A percentile compares a stretch with the other conserved stretches of the same genome.
Conservation (phyloP, 1,284 basidiomycete genomes). For the Boletus semigastroideus region DNA sequence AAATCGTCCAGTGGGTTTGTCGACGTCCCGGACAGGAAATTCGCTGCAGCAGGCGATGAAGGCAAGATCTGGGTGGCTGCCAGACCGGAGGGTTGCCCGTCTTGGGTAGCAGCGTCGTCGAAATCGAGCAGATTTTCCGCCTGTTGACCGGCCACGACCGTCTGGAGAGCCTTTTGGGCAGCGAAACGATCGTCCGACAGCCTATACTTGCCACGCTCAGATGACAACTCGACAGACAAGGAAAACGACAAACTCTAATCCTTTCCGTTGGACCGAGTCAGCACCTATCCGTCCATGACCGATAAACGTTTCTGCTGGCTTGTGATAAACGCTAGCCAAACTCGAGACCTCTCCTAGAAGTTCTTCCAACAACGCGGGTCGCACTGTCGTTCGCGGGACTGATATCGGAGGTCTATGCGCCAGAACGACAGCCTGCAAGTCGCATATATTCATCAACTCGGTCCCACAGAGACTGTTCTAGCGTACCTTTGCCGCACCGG, state of each 20-base stretch:
- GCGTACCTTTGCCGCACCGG: slow-evolving; percentile 86
- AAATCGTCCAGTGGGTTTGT: slow-evolving; percentile 89
- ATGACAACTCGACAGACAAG: slow-evolving; percentile 2
- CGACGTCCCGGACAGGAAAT: slow-evolving; percentile 67
- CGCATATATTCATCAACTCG: slow-evolving; percentile 4
- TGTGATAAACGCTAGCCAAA: slow-evolving; percentile 93
- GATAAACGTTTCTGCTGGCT: slow-evolving; percentile 90
- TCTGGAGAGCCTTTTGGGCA: slow-evolving; percentile 83
- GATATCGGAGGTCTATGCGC: slow-evolving; percentile 92
- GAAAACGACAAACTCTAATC: slow-evolving; percentile 63
- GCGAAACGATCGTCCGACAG: slow-evolving; percentile 63
- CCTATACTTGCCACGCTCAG: slow-evolving; percentile 30
- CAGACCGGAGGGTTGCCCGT: slow-evolving; percentile 63
- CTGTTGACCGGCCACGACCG: slow-evolving; percentile 86
- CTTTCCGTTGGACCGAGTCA: slow-evolving; percentile 75
- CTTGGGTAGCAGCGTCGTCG: slow-evolving; percentile 66
- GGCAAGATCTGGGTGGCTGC: slow-evolving; percentile 73
- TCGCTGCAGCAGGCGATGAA: slow-evolving; percentile 69
- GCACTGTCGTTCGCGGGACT: slow-evolving; percentile 86
- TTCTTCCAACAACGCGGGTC: slow-evolving; percentile 91
- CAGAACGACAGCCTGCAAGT: slow-evolving; percentile 79
- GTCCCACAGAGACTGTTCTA: neutral
- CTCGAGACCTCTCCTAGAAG: slow-evolving; percentile 85
- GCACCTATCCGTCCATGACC: slow-evolving; percentile 84
- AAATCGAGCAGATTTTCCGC: slow-evolving; percentile 96